Evolutionary conservation across 73 alveolate genomes (phyloP), one percentile per base, ranked within the genome.

Genomic region (Tetrahymena malaccensis): DNA sequence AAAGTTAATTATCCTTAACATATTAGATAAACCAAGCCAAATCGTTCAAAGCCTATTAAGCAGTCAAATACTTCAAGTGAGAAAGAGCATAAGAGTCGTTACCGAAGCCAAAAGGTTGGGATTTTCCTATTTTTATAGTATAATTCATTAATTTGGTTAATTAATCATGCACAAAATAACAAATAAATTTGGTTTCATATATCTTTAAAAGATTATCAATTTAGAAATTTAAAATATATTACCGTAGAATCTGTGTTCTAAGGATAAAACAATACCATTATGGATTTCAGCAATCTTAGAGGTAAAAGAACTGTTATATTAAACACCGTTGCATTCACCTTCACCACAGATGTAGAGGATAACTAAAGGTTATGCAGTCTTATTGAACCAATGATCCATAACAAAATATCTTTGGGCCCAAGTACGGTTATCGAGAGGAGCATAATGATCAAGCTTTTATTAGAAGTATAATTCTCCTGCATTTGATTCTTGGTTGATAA

Each of bases 241-340:
- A 40, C 98, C 98, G 94, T 97, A 97, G 98, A 94, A 97, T 96
- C 98, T 96, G 85, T 97, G 98, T 94, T 97, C 98, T 31, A 96
- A 93, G 50, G 96, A 95, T 10, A 97, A 50, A 10, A 97, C 94
- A 12, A 84, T 85, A 55, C 97, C 98, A 2, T 94, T 93, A 95
- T 93, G 94, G 40, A 95, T 70, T 94, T 97, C 93, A 34, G 98
- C 98, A 85, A 96, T 93, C 43, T 58, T 35, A 33, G 93, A 85
- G 35, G 96, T 83, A 89, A 93, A 95, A n/a, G 96, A 56, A 58
- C 85, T 43, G 43, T 93, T 93, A 40, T 43, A 93, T 43, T 96
- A 35, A 38, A 96, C 96, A 7, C 96, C 96, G 22, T 89, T 22
- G 58, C 98, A 97, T 93, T 96, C 95, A 96, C 98, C 93, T 96